Base-by-base conservation (phyloP, 495 filamentous ascomycete genomes). In the Xylaria telfairii region DNA sequence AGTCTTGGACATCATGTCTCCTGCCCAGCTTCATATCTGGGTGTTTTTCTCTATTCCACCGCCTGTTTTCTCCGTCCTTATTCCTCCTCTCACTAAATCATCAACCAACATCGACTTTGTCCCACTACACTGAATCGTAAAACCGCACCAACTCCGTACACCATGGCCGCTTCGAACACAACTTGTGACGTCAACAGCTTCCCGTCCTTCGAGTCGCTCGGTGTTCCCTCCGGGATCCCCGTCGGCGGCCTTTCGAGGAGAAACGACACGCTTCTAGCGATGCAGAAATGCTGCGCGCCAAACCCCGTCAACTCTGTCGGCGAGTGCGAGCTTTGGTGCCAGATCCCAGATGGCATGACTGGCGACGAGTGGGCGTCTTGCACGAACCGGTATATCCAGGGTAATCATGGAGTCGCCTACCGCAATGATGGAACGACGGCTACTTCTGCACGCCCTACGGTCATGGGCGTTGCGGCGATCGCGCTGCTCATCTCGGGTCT, bases 281-380 rank as follows among this genome's bases (percentile, higher is more conserved):
- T 66, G 63, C 46, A 66, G 30, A 39, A 24, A 26, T 66, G 63
- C 63, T 66, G 65, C 37, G n/a, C 51, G 32, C 65, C 65, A 5
- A 67, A 67, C 30, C 49, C 49, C 34, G 51, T 66, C 47, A 49
- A 66, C 32, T 4, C 63, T 3, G 24, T 37, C 51, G 65, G 65
- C 37, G 24, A 67, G 26, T 67, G 65, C 51, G 9, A 4, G 3
- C n/a, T 57, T 30, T 57, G 65, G 65, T 57, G 39, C 34, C 15
- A 67, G 51, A 24, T 66, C 6, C 63, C 63, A 4, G 21, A 10
- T 0, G 15, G 9, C n/a, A 10, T 10, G n/a, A 30, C 37, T 9
- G 13, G 21, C 4, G 21, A 32, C 3, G 24, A 67, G 15, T 41
- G 34, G 34, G 15, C 13, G 26, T 3, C 37, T 32, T 57, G 51